These are phyloP conservation scores for Claviceps lovelessii DNA, from an alignment of 2,329 filamentous ascomycete species.

Conservation along the genomic window DNA sequence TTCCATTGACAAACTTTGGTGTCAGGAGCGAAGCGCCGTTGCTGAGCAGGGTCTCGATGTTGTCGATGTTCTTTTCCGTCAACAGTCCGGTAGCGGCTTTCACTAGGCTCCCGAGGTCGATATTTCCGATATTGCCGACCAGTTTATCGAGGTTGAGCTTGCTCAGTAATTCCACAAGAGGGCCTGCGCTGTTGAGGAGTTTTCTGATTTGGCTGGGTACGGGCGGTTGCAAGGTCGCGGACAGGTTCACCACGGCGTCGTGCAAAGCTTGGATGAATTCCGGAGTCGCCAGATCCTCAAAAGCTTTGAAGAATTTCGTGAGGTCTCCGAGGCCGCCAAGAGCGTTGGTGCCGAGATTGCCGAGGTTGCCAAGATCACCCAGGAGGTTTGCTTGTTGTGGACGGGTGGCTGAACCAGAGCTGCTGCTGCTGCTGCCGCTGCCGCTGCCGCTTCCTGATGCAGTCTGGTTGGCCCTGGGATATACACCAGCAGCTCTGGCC, in stretches of 20 bases:
- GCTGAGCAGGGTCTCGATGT: slow-evolving; percentile 19
- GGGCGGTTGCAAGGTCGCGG: slow-evolving; percentile 23
- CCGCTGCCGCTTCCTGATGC: not conserved
- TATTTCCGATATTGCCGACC: slow-evolving; percentile 16
- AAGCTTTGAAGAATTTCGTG: slow-evolving; percentile 5
- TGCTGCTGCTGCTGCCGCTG: not conserved
- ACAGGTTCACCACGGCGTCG: slow-evolving; percentile 27
- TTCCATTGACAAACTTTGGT: slow-evolving; percentile 17
- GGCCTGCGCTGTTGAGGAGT: slow-evolving; percentile 15
- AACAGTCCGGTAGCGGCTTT: slow-evolving; percentile 18
- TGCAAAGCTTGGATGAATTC: slow-evolving; percentile 27
- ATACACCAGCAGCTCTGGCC: not conserved
- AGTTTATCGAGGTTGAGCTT: slow-evolving; percentile 22
- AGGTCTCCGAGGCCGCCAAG: slow-evolving; percentile 15
- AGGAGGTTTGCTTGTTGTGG: slow-evolving; percentile 2
- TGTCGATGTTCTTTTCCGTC: slow-evolving; percentile 17
- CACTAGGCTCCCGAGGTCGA: slow-evolving; percentile 19
- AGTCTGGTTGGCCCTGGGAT: slow-evolving; percentile 1
- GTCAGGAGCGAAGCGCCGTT: slow-evolving; percentile 25
- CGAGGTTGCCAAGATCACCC: slow-evolving; percentile 10
- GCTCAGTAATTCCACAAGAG: slow-evolving; percentile 16
- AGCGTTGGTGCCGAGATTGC: slow-evolving; percentile 10
- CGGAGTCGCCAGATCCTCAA: slow-evolving; percentile 15
- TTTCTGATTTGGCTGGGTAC: slow-evolving; percentile 17
- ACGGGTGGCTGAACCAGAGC: slow-evolving; percentile 1